These are phyloP conservation scores for Penicillium maclennaniae DNA, from an alignment of 495 filamentous ascomycete genomes.

Conservation along the genomic window DNA sequence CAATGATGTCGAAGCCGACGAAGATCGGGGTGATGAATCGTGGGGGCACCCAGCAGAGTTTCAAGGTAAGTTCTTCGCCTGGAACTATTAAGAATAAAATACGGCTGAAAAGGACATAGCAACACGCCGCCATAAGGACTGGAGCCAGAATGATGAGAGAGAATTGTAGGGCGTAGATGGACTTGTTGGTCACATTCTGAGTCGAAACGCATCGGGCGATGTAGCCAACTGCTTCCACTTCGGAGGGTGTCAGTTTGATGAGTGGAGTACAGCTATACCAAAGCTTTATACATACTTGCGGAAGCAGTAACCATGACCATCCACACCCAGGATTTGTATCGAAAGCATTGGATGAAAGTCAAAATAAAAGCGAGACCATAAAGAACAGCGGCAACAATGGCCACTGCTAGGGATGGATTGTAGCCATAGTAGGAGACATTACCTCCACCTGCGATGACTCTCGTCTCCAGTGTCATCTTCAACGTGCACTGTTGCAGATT, in stretches of 20 bases:
- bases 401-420: slow-evolving; percentile 44
- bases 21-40: slow-evolving; percentile 35
- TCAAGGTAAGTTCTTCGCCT: slow-evolving; percentile 29
- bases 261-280: not conserved
- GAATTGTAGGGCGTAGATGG: slow-evolving; percentile 33
- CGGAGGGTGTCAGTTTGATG: slow-evolving; percentile 1
- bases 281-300: slow-evolving; percentile 30
- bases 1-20: slow-evolving; percentile 31
- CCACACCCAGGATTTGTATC: slow-evolving; percentile 44
- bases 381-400: slow-evolving; percentile 46
- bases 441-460: not conserved
- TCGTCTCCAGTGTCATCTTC: not conserved
- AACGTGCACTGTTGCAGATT: not conserved
- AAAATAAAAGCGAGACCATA: slow-evolving; percentile 39
- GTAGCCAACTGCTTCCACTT: slow-evolving; percentile 48
- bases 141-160: slow-evolving; percentile 35
- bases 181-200: slow-evolving; percentile 25
- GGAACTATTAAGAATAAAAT: slow-evolving; percentile 47
- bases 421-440: slow-evolving; percentile 40
- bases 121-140: slow-evolving; percentile 51
- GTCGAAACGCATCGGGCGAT: slow-evolving; percentile 35
- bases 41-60: slow-evolving; percentile 45
- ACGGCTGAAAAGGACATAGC: slow-evolving; percentile 52
- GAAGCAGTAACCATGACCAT: slow-evolving; percentile 41
- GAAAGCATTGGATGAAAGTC: slow-evolving; percentile 37